These are phyloP conservation scores for Thelephora terrestris DNA, from an alignment of 1,284 basidiomycete genomes.

Conservation along the genomic window DNA sequence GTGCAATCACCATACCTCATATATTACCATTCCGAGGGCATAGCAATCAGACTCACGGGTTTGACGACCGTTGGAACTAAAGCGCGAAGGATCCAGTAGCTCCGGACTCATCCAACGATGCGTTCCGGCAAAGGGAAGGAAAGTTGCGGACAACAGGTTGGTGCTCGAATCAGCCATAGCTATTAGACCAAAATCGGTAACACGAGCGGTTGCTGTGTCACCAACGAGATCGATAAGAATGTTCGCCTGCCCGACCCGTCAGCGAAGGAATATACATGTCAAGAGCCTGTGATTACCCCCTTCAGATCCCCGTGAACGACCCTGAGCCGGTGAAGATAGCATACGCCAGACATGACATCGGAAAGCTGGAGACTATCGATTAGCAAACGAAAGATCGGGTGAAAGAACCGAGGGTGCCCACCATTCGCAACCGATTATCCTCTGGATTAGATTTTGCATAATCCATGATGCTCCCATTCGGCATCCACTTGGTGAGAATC, in stretches of 20 bases:
- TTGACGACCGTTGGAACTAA: no score
- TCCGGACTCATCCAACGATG: no score
- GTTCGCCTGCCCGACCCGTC: not conserved
- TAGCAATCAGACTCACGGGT: no score
- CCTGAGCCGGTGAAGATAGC: not conserved
- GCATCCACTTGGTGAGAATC: not conserved
- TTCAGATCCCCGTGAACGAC: not conserved
- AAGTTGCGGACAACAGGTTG: no score
- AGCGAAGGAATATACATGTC: not conserved
- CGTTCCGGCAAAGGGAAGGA: no score
- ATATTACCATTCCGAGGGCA: no score
- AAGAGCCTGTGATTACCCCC: not conserved
- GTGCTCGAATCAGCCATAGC: no score
- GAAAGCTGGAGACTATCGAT: not conserved
- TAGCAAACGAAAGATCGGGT: not conserved
- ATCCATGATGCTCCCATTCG: not conserved
- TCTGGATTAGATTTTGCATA: not conserved
- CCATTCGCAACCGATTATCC: not conserved
- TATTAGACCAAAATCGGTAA: no score
- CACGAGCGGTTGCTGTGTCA: no score
- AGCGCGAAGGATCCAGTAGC: no score
- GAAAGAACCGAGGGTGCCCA: not conserved
- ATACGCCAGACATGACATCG: not conserved
- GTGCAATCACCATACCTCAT: no score
- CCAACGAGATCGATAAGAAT: not conserved